Percentiles rank a stretch among this genome's conserved stretches.
phyloP scores from a whole-genome alignment of 192 early-diverging fungal species.

The Glomus cerebriforme region DNA sequence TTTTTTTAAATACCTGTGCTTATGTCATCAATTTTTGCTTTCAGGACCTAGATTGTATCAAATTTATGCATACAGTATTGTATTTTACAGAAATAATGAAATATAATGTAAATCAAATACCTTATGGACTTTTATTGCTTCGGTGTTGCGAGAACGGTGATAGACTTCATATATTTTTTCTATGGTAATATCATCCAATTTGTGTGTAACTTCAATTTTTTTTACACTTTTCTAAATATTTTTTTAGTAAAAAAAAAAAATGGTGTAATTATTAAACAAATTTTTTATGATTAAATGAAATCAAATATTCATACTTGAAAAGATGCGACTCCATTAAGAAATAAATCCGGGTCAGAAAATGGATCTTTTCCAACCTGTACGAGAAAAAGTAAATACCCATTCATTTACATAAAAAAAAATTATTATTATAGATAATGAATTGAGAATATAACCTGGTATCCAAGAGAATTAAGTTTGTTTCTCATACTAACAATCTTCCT shows the following conservation, averaged over 20 bases:
- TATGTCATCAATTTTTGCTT: neutral
- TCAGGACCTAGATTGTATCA: neutral
- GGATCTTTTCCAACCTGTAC: conserved; percentile 49
- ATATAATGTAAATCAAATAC: neutral
- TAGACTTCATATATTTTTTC: conserved; percentile 35
- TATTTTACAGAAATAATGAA: neutral
- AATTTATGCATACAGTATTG: too few species aligned
- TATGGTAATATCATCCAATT: neutral
- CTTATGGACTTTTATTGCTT: conserved; percentile 39
- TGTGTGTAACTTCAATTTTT: conserved; percentile 2
- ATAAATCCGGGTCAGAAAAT: conserved; percentile 41
- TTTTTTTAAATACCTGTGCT: neutral
- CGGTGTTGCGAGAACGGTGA: conserved; percentile 33
- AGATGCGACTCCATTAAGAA: conserved; percentile 35
- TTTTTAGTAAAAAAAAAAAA: neutral
- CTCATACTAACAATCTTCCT: conserved; percentile 42
- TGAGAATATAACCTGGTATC: conserved; percentile 38
- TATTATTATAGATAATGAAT: neutral
- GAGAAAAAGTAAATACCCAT: neutral
- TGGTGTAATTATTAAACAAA: too few species aligned
- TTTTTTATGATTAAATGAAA: neutral
- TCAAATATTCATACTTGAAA: conserved; percentile 38
- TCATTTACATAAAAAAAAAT: neutral
- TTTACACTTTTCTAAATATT: conserved; percentile 26
- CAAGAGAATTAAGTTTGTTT: conserved; percentile 42